Conservation (phyloP, 371 early-diverging fungal genomes). For the Mucor piriformis region DNA sequence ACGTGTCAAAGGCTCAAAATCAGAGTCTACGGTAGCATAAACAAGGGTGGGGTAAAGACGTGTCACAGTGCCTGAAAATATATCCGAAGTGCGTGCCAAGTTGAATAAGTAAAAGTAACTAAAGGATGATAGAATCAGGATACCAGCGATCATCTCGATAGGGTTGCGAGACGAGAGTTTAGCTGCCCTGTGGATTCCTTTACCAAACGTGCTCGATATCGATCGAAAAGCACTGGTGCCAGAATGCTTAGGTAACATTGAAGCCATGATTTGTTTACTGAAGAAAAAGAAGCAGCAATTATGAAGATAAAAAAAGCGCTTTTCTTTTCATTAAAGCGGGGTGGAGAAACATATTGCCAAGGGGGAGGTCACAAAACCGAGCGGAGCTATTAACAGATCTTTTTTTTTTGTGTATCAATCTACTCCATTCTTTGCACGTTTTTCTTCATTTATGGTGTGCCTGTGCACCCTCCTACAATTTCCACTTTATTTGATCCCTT, state of each 20-base stretch:
- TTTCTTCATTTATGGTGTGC: no score
- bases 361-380: neutral
- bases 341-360: neutral
- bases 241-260: slow-evolving; percentile 22
- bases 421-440: neutral
- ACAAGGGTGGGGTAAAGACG: slow-evolving; percentile 58
- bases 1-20: slow-evolving; percentile 36
- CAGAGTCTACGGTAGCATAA: slow-evolving; percentile 43
- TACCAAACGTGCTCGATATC: slow-evolving; percentile 29
- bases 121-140: slow-evolving; percentile 73
- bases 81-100: slow-evolving; percentile 69
- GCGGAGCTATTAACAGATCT: slow-evolving; percentile 7
- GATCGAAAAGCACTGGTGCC: slow-evolving; percentile 36
- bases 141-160: slow-evolving; percentile 81
- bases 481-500: no score
- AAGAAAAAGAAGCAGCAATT: neutral
- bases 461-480: no score
- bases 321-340: neutral
- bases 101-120: slow-evolving; percentile 81
- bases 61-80: slow-evolving; percentile 60
- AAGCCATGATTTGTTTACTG: slow-evolving; percentile 9
- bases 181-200: slow-evolving; percentile 35
- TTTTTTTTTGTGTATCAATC: neutral
- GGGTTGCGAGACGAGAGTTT: slow-evolving; percentile 61
- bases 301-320: slow-evolving; percentile 2